Base-by-base conservation (phyloP, 1,284 basidiomycete species). In the Fomes fomentarius region DNA sequence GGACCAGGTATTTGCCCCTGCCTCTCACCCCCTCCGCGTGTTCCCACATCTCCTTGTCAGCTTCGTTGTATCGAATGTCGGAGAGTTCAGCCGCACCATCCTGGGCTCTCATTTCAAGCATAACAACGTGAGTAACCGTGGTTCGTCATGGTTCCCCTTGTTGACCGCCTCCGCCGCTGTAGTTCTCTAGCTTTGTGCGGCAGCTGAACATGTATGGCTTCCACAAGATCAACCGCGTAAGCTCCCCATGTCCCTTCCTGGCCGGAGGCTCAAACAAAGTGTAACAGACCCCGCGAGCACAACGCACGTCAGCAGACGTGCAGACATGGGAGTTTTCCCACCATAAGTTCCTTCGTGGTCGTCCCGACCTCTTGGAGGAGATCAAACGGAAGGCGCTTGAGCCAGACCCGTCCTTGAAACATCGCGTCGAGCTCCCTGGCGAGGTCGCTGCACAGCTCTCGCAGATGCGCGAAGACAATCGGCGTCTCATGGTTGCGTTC, bases 191-290 rank as follows among this genome's bases (percentile, higher is more conserved):
- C 65, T 94, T 94, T 69, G 91, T 94, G 46, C 85, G 92, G 49
- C 93, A 94, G 68, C 80, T 94, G 49, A 94, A 94, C 74, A 94
- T 94, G 92, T 93, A 92, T 62, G 90, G 89, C 47, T 90, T 90
- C 70, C 89, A 91, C 73, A 91, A 91, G 74, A 90, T 90, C 71
- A 91, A 91, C 69, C 79, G 88, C 70, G 87, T 90, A 52, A 63
- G 76, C 71, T n/a, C 21, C 28, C 7, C 28, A 12, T 30, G 7
- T 30, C 12, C 28, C 25, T 33, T 35, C 14, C 33, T 40, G 43
- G 19, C 11, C 25, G 3, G 30, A 21, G 39, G 43, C 45, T 50
- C 24, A 53, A n/a, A n/a, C 17, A 19, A 41, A 28, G 48, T 51
- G 28, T 39, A 44, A 56, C 74, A 92, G 85, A 93, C 91, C 5